Evolutionary conservation across 2,329 filamentous ascomycete genomes (phyloP).

Genomic region (Xylariaceae sp.): DNA sequence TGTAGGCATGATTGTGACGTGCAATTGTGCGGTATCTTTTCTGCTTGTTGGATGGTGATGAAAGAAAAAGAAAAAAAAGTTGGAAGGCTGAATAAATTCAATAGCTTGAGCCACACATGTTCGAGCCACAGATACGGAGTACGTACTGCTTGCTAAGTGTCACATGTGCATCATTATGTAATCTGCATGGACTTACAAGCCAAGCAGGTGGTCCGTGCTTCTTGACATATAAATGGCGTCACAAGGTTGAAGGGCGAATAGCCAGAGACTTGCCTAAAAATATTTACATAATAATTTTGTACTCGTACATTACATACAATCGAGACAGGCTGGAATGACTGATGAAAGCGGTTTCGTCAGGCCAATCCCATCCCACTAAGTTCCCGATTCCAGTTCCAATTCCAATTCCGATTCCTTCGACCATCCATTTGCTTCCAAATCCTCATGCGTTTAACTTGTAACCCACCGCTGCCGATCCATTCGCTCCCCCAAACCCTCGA

Average conservation of each 20-base stretch:
- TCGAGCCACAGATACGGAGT: neutral
- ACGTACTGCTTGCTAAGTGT: neutral
- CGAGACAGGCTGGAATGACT: too few species aligned
- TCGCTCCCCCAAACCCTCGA: slow-evolving; percentile 3
- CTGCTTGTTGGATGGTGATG: neutral
- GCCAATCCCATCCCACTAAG: neutral
- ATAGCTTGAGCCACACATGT: slow-evolving; percentile 7
- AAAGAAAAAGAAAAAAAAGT: neutral
- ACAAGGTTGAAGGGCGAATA: slow-evolving; percentile 19
- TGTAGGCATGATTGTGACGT: slow-evolving; percentile 58
- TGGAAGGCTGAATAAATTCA: neutral
- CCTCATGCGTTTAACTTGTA: slow-evolving; percentile 5
- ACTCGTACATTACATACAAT: neutral
- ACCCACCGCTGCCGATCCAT: neutral
- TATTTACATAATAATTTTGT: too few species aligned
- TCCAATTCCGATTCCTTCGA: neutral
- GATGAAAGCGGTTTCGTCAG: neutral
- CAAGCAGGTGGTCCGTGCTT: slow-evolving; percentile 3
- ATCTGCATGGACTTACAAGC: too few species aligned
- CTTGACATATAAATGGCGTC: slow-evolving; percentile 28
- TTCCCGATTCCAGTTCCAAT: neutral
- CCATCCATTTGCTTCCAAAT: neutral
- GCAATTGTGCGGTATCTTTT: neutral
- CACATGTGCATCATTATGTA: too few species aligned
- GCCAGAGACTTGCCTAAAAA: too few species aligned